Evolutionary conservation across 331 rosid genomes (phyloP), one percentile per base, ranked within the genome.

Genomic region (Malus hybrid): DNA sequence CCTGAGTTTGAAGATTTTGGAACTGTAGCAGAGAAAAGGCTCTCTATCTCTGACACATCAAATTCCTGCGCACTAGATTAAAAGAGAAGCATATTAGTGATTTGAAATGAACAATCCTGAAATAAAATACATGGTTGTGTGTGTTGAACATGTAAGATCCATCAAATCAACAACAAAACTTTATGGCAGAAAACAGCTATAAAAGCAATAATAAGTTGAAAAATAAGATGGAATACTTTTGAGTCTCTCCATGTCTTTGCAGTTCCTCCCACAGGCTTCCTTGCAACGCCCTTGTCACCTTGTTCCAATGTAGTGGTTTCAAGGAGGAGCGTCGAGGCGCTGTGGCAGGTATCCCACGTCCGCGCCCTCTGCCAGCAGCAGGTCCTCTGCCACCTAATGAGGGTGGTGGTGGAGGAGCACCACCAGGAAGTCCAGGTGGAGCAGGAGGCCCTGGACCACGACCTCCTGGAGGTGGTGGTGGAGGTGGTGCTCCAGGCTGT

Each of bases 251-350:
- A 65, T 53, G 80, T 85, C 90, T 90, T 77, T 92, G 99, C 75
- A 95, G 82, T 82, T 95, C 99, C 48, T 95, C 99, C 99, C 99
- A 95, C 77, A 95, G 82, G 87, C 99, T 95, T 78, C 99, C 99
- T 84, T 95, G 96, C 73, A 92, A 66, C 22, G 90, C 98, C 86
- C 98, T 91, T 66, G 98, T 85, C 42, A 95, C 98, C 86, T 95
- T 95, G 88, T 93, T 90, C 99, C 99, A 95, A 76, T 95, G 98
- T 64, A 95, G 80, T 68, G 99, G 99, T 82, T 89, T 95, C 72
- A 90, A 86, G 42, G 98, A 85, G 83, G 99, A 92, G 48, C 93
- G 69, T 29, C 87, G 87, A 66, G 97, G 80, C 24, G 84, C 90
- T 80, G 84, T 68, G 30, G 83, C 72, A 75, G 74, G n/a, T 70